Evolutionary conservation across 129 eudicot genomes (phyloP).

Genomic region (Solidago caesia): DNA sequence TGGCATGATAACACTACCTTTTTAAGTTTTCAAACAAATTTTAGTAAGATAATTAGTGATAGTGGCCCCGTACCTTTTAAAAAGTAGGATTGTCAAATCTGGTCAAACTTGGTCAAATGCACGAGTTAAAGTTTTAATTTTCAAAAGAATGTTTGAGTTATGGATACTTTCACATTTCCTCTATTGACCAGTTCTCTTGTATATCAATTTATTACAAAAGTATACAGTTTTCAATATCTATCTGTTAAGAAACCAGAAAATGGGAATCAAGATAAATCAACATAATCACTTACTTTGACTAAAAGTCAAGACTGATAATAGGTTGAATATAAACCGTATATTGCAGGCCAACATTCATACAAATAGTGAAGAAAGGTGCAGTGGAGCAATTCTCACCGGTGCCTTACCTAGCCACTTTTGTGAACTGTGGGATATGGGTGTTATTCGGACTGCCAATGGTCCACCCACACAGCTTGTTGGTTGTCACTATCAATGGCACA

Average conservation of each 20-base stretch:
- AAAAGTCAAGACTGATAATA: slow-evolving; percentile 11
- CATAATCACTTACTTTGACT: neutral
- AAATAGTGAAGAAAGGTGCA: slow-evolving; percentile 64
- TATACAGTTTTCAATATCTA: too few relatives aligned
- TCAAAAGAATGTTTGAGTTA: neutral
- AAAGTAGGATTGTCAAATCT: too few relatives aligned
- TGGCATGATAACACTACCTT: too few relatives aligned
- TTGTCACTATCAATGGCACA: slow-evolving; percentile 60
- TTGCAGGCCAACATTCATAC: slow-evolving; percentile 76
- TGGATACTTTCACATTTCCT: neutral
- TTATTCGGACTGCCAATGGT: slow-evolving; percentile 78
- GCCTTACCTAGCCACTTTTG: slow-evolving; percentile 68
- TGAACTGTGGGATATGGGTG: slow-evolving; percentile 81
- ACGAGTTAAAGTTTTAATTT: neutral
- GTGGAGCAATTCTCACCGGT: slow-evolving; percentile 81
- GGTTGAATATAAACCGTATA: neutral
- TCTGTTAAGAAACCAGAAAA: neutral
- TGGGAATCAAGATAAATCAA: neutral
- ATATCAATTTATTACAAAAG: neutral
- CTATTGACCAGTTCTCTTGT: neutral
- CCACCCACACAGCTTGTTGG: slow-evolving; percentile 53
- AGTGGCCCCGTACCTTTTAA: too few relatives aligned
- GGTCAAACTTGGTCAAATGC: neutral
- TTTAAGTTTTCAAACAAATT: too few relatives aligned
- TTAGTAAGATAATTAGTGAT: too few relatives aligned